A percentile compares a stretch with the other conserved stretches of the same genome.
Evolutionary conservation across 768 basidiomycete species (phyloP).

Genomic region (Naematelia aurantialba): DNA sequence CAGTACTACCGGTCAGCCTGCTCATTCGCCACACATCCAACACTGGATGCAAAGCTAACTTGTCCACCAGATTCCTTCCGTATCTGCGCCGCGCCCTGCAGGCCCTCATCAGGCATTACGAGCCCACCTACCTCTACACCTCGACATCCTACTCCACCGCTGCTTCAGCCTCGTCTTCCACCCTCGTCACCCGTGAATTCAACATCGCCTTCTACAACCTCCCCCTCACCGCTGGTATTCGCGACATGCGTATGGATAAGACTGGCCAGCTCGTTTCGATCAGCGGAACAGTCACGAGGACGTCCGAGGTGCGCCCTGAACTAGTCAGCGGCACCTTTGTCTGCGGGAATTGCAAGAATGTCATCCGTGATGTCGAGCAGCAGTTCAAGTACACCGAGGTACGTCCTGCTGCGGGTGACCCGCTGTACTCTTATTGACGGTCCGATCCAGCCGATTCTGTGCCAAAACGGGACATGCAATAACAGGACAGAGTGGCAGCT

Average conservation of each 20-base stretch:
- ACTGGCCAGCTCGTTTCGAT: slow-evolving; percentile 94
- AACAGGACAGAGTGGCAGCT: slow-evolving; percentile 88
- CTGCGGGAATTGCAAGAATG: slow-evolving; percentile 80
- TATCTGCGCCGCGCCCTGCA: slow-evolving; percentile 87
- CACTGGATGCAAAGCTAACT: background rate
- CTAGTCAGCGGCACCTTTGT: slow-evolving; percentile 87
- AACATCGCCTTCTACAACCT: slow-evolving; percentile 92
- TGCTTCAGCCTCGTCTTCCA: slow-evolving; percentile 62
- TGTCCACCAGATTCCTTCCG: slow-evolving; percentile 64
- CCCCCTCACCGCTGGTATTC: slow-evolving; percentile 88
- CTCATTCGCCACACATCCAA: background rate
- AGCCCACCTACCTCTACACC: slow-evolving; percentile 90
- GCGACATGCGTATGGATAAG: slow-evolving; percentile 84
- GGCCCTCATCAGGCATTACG: slow-evolving; percentile 81
- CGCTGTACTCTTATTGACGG: slow-evolving; percentile 4
- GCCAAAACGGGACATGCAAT: slow-evolving; percentile 90
- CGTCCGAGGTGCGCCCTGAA: slow-evolving; percentile 95
- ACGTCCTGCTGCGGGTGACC: slow-evolving; percentile 9
- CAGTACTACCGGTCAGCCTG: slow-evolving; percentile 80
- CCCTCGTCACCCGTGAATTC: slow-evolving; percentile 88
- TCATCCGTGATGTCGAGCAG: slow-evolving; percentile 90
- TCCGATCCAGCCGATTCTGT: slow-evolving; percentile 69
- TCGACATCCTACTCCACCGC: slow-evolving; percentile 71
- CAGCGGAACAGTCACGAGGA: slow-evolving; percentile 93
- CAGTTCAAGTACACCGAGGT: slow-evolving; percentile 99